A percentile compares a stretch with the other conserved stretches of the same genome.
These are phyloP conservation scores for Ophiostoma perfectum DNA, from an alignment of 2,329 filamentous ascomycete species.

Conservation along the genomic window DNA sequence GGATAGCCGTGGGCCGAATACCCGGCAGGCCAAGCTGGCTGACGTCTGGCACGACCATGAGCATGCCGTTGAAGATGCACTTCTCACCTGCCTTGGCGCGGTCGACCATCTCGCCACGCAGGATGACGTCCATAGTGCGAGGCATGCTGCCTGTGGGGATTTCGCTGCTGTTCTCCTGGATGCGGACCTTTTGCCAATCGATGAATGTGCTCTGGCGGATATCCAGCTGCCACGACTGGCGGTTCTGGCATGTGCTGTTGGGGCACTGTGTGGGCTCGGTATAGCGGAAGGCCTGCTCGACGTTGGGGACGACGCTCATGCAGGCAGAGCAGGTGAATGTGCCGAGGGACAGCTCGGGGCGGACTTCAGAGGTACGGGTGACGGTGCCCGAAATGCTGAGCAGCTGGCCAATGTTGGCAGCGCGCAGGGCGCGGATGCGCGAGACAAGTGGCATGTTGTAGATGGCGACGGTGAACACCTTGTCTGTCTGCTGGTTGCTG, in stretches of 20 bases:
- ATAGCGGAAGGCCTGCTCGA: constrained; percentile 96
- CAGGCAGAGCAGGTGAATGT: constrained; percentile 91
- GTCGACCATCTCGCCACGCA: constrained; percentile 95
- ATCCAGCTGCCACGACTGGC: constrained; percentile 90
- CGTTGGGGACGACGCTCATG: constrained; percentile 75
- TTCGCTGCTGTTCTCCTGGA: constrained; percentile 97
- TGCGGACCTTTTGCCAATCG: constrained; percentile 97
- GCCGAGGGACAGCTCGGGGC: constrained; percentile 84
- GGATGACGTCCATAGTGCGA: constrained; percentile 91
- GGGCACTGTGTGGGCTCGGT: constrained; percentile 96
- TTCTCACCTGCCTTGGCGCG: constrained; percentile 96
- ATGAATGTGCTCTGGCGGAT: constrained; percentile 96
- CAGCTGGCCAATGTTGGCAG: constrained; percentile 83
- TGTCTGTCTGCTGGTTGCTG: constrained; percentile 91
- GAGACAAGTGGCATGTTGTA: constrained; percentile 89
- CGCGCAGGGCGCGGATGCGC: constrained; percentile 75
- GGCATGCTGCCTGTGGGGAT: constrained; percentile 99
- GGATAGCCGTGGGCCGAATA: constrained; percentile 71
- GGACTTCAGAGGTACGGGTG: constrained; percentile 92
- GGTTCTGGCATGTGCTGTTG: constrained; percentile 79
- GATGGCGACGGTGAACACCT: constrained; percentile 87
- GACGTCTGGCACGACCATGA: constrained; percentile 96
- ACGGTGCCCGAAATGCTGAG: constrained; percentile 96
- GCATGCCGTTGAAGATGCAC: constrained; percentile 91
- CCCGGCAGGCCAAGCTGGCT: constrained; percentile 91